Evolutionary conservation across 2,329 filamentous ascomycete genomes (phyloP), one percentile per base, ranked within the genome.

Genomic region (Cercospora berteroae): DNA sequence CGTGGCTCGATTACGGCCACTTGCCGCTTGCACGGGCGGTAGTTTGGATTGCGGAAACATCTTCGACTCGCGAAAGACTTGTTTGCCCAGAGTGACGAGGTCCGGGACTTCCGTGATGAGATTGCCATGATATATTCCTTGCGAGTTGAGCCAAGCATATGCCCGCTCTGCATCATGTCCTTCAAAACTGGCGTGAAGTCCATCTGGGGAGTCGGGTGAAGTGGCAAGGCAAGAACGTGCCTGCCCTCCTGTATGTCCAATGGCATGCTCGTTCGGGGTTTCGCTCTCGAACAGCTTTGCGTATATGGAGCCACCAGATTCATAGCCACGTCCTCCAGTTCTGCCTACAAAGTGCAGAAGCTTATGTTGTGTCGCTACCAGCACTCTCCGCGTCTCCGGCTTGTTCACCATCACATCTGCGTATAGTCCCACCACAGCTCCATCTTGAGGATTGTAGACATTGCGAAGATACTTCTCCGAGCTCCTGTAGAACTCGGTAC

Each of bases 401-500:
- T 87, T 84, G n/a, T 87, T 88, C 42, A 83, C 82, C 44, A 96
- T 81, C 42, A 86, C 83, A 74, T 98, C 94, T 9, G 90, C 90
- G 88, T 92, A 97, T 16, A 98, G 77, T 1, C 95, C 95, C 0
- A 91, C 92, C 39, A 98, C 87, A 0, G 94, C 88, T 0, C 90
- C 92, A 78, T 97, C 93, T 1, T 90, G 87, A 7, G 93, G 86
- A 77, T 90, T 94, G 78, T 94, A 93, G 20, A 99, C 85, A 39
- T 85, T 87, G 79, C 94, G 94, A 68, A 96, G 81, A 78, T 96
- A 97, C 80, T 93, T 93, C 78, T 99, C 95, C 79, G 98, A 94
- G 76, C 94, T 91, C 72, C 93, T 88, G 80, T 97, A 98, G 80
- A 97, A 97, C 78, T 98, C 95, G 59, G 90, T 93, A 13, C 93